These are phyloP conservation scores for Alternaria tenuissima DNA, from an alignment of 2,329 filamentous ascomycete species.

Conservation along the genomic window DNA sequence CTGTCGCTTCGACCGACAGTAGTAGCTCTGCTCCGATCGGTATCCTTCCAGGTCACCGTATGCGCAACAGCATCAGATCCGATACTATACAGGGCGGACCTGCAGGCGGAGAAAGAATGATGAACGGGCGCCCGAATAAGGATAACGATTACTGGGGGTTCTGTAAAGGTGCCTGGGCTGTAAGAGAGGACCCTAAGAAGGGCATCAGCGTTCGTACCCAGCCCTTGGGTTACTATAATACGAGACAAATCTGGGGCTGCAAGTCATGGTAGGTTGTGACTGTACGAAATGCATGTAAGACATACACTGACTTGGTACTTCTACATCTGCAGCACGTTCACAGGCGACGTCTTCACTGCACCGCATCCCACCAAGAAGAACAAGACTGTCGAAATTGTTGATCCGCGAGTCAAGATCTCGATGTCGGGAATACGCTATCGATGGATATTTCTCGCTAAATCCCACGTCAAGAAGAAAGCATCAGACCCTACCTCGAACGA, in stretches of 20 bases:
- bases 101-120: constrained; percentile 35
- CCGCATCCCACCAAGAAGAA: constrained; percentile 36
- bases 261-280: constrained; percentile 28
- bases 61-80: constrained; percentile 21
- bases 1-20: constrained; percentile 31
- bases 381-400: constrained; percentile 40
- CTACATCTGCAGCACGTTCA: constrained; percentile 29
- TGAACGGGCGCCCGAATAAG: constrained; percentile 49
- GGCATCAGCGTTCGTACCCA: constrained; percentile 40
- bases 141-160: constrained; percentile 54
- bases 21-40: constrained; percentile 23
- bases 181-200: constrained; percentile 46
- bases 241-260: constrained; percentile 47
- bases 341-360: constrained; percentile 36
- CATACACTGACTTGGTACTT: background rate
- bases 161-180: constrained; percentile 52
- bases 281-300: background rate
- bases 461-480: constrained; percentile 36
- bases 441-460: constrained; percentile 53
- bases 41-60: constrained; percentile 19
- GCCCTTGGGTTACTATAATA: constrained; percentile 48
- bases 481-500: constrained; percentile 13
- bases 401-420: constrained; percentile 37
- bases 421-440: constrained; percentile 45
- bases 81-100: constrained; percentile 30